phyloP scores from a whole-genome alignment of 352 stramenopile genomes.

The Pythium monospermum region DNA sequence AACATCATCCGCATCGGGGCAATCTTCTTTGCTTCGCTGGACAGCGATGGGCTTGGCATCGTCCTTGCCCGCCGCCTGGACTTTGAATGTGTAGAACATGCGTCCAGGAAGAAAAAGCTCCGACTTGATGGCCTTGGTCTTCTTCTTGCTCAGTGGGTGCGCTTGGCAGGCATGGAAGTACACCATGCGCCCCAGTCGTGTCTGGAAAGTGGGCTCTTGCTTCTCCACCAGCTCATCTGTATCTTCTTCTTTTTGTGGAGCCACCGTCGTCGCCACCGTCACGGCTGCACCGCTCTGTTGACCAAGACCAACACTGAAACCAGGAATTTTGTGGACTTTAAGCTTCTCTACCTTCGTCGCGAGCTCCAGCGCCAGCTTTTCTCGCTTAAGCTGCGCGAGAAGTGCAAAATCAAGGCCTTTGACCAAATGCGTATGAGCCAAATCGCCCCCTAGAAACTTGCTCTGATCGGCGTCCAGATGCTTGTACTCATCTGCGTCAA shows the following conservation, averaged over 20 bases:
- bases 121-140: constrained; percentile 25
- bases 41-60: constrained; percentile 58
- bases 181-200: constrained; percentile 50
- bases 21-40: constrained; percentile 73
- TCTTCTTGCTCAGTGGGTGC: constrained; percentile 3
- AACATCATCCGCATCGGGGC: constrained; percentile 48
- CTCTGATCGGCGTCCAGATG: constrained; percentile 39
- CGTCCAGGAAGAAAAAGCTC: constrained; percentile 67
- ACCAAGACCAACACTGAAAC: too few relatives aligned
- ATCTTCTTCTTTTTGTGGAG: too few relatives aligned
- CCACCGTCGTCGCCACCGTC: too few relatives aligned
- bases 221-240: constrained; percentile 12
- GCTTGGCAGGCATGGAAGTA: constrained; percentile 63
- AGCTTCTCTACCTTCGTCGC: constrained; percentile 22
- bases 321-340: too few relatives aligned
- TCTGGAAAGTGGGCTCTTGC: constrained; percentile 50
- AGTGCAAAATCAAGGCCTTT: constrained; percentile 88
- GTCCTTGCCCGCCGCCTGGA: constrained; percentile 32
- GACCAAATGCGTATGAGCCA: constrained; percentile 85
- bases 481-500: constrained; percentile 43
- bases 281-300: too few relatives aligned
- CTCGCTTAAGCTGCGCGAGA: constrained; percentile 77
- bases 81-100: constrained; percentile 74
- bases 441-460: constrained; percentile 73
- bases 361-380: constrained; percentile 54